These are phyloP conservation scores for Candida piceae DNA, from an alignment of 805 yeast genomes.

Conservation along the genomic window DNA sequence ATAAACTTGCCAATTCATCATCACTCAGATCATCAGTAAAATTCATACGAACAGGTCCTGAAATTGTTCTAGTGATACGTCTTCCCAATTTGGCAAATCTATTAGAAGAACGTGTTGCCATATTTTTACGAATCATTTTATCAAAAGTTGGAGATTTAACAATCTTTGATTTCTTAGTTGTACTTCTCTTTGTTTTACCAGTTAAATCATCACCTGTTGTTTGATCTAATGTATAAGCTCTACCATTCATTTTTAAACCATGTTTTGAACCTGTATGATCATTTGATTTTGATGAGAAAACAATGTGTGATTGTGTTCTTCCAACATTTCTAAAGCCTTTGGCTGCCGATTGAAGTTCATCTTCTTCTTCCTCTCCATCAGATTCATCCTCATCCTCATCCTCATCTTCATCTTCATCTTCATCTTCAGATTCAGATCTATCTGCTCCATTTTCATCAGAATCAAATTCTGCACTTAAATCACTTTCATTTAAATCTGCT, in stretches of 20 bases:
- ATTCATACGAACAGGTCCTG: constrained; percentile 6
- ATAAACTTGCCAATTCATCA: constrained; percentile 26
- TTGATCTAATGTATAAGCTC: constrained; percentile 47
- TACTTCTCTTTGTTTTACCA: too few species aligned
- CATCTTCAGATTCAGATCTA: constrained; percentile 7
- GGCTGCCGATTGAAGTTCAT: constrained; percentile 5
- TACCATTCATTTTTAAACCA: constrained; percentile 31
- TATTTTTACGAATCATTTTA: constrained; percentile 30
- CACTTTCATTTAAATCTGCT: constrained; percentile 17
- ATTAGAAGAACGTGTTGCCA: constrained; percentile 7
- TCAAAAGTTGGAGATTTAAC: constrained; percentile 48
- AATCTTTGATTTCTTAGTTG: too few species aligned
- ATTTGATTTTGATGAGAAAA: constrained; percentile 30
- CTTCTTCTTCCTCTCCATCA: constrained; percentile 9
- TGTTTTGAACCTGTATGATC: constrained; percentile 17
- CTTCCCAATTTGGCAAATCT: constrained; percentile 20
- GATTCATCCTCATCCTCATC: constrained; percentile 8
- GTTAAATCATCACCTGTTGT: too few species aligned
- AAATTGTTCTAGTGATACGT: constrained; percentile 18
- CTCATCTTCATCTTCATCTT: constrained; percentile 10
- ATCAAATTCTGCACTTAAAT: constrained; percentile 20
- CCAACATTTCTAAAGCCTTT: constrained; percentile 15
- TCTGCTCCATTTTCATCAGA: constrained; percentile 6
- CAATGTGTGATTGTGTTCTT: constrained; percentile 24
- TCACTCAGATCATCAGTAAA: constrained; percentile 20